These are phyloP conservation scores for Tillandsia fasciculata DNA, from an alignment of 176 grass and related monocot species.

Conservation along the genomic window DNA sequence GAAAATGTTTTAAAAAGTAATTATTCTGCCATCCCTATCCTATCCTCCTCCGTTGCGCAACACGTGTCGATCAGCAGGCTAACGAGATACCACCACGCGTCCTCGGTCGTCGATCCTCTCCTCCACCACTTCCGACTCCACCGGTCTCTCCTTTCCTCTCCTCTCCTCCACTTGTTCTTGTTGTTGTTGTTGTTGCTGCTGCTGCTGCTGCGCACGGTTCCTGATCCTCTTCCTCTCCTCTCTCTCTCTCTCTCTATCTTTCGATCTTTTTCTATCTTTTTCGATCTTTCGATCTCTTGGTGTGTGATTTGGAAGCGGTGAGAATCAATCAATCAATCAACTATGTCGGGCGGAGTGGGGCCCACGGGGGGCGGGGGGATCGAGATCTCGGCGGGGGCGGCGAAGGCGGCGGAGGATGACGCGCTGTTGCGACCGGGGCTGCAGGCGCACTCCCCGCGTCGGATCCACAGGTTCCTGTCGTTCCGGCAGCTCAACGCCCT, in stretches of 20 bases:
- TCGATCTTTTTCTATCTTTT: too few species aligned
- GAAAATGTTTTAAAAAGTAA: too few species aligned
- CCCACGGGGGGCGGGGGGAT: constrained; percentile 40
- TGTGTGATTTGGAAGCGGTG: too few species aligned
- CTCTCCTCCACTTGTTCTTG: too few species aligned
- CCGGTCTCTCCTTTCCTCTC: neutral
- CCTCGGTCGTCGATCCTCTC: neutral
- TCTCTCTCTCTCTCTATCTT: too few species aligned
- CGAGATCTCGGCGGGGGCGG: constrained; percentile 33
- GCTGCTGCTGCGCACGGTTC: too few species aligned
- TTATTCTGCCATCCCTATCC: too few species aligned
- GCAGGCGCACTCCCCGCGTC: constrained; percentile 21
- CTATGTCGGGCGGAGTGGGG: constrained; percentile 42
- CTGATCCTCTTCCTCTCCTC: too few species aligned
- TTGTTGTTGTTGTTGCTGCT: too few species aligned
- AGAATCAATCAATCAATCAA: neutral
- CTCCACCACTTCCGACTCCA: neutral
- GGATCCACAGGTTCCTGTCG: constrained; percentile 54
- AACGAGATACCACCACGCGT: neutral
- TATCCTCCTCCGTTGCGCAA: too few species aligned
- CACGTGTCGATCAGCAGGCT: neutral
- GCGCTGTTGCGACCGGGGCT: constrained; percentile 35
- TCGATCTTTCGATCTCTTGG: too few species aligned
- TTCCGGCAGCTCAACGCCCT: constrained; percentile 62
- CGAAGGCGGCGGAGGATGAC: neutral